phyloP scores from a whole-genome alignment of 768 basidiomycete species.

The Boletus sp. region DNA sequence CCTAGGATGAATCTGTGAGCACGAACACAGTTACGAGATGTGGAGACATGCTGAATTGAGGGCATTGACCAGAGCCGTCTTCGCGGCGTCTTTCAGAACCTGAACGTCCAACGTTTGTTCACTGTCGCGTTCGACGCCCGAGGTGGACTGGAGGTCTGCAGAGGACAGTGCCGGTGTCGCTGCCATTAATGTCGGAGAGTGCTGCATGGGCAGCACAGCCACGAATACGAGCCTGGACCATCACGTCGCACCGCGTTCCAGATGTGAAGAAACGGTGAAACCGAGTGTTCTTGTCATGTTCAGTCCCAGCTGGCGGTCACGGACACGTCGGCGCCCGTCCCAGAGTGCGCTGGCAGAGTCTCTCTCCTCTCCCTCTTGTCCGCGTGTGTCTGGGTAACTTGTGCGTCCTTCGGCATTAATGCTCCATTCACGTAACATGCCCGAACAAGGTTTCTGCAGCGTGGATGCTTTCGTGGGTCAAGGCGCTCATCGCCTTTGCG shows the following conservation, averaged over 20 bases:
- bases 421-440: background rate
- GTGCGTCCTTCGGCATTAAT: constrained; percentile 45
- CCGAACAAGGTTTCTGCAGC: constrained; percentile 42
- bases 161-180: constrained; percentile 31
- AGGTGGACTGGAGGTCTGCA: constrained; percentile 35
- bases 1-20: constrained; percentile 42
- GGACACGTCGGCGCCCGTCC: constrained; percentile 19
- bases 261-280: background rate
- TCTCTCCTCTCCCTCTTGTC: constrained; percentile 75
- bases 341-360: constrained; percentile 46
- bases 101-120: constrained; percentile 55
- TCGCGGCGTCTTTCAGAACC: constrained; percentile 73
- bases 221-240: constrained; percentile 14
- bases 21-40: background rate
- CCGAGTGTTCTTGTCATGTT: background rate
- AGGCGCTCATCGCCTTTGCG: constrained; percentile 68
- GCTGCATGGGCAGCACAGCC: constrained; percentile 26
- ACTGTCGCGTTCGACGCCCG: constrained; percentile 33
- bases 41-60: constrained; percentile 66
- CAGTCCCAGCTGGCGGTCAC: constrained; percentile 7
- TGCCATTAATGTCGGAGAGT: constrained; percentile 22
- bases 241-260: background rate
- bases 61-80: constrained; percentile 78
- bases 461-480: constrained; percentile 79
- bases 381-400: constrained; percentile 80